Percentiles rank a stretch among this genome's conserved stretches.
Conservation (phyloP, 2,329 filamentous ascomycete genomes). For the Zelopaecilomyces penicillatus region DNA sequence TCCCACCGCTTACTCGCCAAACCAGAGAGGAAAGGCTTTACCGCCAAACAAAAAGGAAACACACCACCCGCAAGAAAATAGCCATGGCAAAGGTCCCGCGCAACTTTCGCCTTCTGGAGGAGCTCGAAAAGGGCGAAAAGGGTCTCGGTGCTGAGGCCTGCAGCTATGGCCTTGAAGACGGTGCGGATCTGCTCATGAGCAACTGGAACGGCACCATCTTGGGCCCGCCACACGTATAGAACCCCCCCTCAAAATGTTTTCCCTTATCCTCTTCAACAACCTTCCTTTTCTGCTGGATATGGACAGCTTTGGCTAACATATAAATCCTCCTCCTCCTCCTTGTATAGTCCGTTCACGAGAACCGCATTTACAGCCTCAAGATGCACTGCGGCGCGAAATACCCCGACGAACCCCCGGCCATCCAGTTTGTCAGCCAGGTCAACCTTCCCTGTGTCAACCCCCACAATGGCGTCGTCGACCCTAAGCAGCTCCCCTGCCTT, state of each 20-base stretch:
- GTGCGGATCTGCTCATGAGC: constrained; percentile 91
- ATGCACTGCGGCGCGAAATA: constrained; percentile 91
- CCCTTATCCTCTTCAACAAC: neutral
- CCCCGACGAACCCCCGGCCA: constrained; percentile 78
- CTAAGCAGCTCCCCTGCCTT: constrained; percentile 73
- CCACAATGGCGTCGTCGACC: constrained; percentile 75
- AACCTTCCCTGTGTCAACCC: constrained; percentile 92
- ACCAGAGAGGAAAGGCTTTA: no score
- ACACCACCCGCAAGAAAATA: constrained; percentile 5
- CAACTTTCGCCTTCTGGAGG: constrained; percentile 93
- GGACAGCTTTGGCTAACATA: constrained; percentile 3
- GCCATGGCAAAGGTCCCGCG: constrained; percentile 63
- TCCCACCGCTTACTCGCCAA: no score
- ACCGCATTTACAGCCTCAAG: constrained; percentile 96
- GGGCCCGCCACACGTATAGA: constrained; percentile 91
- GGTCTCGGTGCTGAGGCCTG: constrained; percentile 92
- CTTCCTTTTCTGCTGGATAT: neutral
- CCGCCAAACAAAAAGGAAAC: no score
- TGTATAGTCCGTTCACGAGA: constrained; percentile 92
- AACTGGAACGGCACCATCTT: constrained; percentile 99
- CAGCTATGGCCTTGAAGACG: constrained; percentile 90
- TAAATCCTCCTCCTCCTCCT: constrained; percentile 3
- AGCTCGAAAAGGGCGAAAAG: constrained; percentile 98
- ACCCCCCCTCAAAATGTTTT: constrained; percentile 1
- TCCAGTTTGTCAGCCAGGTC: constrained; percentile 89